Conservation (phyloP, 2,329 filamentous ascomycete genomes). For the Daldinia eschscholtzii region DNA sequence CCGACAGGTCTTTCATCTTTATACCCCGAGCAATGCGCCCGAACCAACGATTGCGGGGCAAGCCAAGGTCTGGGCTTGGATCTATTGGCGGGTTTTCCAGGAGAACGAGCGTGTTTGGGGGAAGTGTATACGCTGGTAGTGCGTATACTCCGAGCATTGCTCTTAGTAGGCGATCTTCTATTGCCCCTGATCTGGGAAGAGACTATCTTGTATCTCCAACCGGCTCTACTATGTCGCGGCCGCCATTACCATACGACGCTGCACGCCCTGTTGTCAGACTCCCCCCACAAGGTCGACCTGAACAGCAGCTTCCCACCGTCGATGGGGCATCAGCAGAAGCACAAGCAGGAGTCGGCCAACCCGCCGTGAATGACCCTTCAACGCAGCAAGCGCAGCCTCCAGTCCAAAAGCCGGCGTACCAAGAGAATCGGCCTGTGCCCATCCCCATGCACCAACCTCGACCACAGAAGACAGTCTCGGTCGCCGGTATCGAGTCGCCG, state of each 20-base stretch:
- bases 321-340: slow-evolving; percentile 44
- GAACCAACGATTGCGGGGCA: slow-evolving; percentile 83
- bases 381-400: slow-evolving; percentile 70
- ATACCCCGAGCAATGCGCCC: slow-evolving; percentile 94
- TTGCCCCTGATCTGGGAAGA: slow-evolving; percentile 72
- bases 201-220: slow-evolving; percentile 85
- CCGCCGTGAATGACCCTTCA: slow-evolving; percentile 65
- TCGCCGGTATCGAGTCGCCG: slow-evolving; percentile 92
- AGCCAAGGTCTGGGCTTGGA: slow-evolving; percentile 78
- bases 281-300: slow-evolving; percentile 69
- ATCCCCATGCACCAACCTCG: slow-evolving; percentile 92
- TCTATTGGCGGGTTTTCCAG: slow-evolving; percentile 77
- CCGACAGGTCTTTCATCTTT: slow-evolving; percentile 95
- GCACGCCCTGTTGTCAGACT: slow-evolving; percentile 83
- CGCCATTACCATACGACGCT: slow-evolving; percentile 71
- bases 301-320: slow-evolving; percentile 48
- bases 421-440: slow-evolving; percentile 66
- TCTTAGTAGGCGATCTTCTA: slow-evolving; percentile 91
- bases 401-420: slow-evolving; percentile 69
- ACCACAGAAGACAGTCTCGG: slow-evolving; percentile 92
- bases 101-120: slow-evolving; percentile 84
- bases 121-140: slow-evolving; percentile 76
- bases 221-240: slow-evolving; percentile 80
- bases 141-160: slow-evolving; percentile 87
- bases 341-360: slow-evolving; percentile 47